Evolutionary conservation across 345 rosid species (phyloP).

Genomic region (Melastoma malabathricum): DNA sequence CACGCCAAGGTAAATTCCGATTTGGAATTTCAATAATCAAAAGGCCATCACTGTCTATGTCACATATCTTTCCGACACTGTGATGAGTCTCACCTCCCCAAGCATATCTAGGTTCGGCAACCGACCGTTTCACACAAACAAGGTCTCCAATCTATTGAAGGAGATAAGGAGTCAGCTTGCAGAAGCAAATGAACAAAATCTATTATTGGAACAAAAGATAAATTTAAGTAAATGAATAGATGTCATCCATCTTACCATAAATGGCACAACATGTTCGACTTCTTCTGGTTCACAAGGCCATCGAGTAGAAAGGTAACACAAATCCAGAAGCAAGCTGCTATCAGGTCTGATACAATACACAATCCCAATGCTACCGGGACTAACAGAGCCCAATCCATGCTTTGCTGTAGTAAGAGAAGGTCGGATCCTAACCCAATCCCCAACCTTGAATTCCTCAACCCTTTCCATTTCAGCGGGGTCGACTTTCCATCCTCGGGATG

Average conservation of each 20-base stretch:
- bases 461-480: conserved; percentile 99
- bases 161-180: not conserved
- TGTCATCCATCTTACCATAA: conserved; percentile 42
- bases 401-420: conserved; percentile 84
- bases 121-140: conserved; percentile 93
- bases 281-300: conserved; percentile 99
- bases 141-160: conserved; percentile 70
- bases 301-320: conserved; percentile 79
- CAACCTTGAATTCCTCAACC: conserved; percentile 98
- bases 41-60: conserved; percentile 92
- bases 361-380: conserved; percentile 94
- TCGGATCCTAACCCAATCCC: conserved; percentile 98
- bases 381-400: conserved; percentile 86
- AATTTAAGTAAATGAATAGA: conserved; percentile 7
- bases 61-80: conserved; percentile 85
- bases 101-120: conserved; percentile 95
- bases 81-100: conserved; percentile 99
- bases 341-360: conserved; percentile 94
- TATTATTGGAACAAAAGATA: conserved; percentile 4
- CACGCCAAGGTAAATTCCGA: conserved; percentile 88
- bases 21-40: conserved; percentile 84
- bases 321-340: conserved; percentile 73
- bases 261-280: conserved; percentile 81
- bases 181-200: conserved; percentile 11
- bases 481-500: conserved; percentile 99